These are phyloP conservation scores for Emergomyces africanus DNA, from an alignment of 2,329 filamentous ascomycete species.

Conservation along the genomic window DNA sequence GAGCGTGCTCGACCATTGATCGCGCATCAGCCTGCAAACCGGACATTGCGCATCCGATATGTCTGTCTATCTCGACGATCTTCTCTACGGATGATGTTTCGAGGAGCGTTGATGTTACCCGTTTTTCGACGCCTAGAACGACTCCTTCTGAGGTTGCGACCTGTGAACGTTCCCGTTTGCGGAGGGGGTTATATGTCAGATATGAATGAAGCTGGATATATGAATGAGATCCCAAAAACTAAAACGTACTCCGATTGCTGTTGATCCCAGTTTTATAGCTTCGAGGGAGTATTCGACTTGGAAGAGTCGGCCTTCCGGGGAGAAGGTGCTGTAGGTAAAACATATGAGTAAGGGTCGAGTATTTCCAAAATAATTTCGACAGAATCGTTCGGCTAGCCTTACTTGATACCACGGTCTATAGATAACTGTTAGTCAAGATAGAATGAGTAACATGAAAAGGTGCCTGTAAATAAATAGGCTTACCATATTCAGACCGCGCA, in stretches of 20 bases:
- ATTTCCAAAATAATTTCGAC: conserved; percentile 4
- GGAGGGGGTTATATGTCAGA: conserved; percentile 13
- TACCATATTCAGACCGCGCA: conserved; percentile 99
- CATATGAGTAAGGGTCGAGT: conserved; percentile 14
- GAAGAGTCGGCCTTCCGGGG: conserved; percentile 97
- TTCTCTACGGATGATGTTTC: conserved; percentile 98
- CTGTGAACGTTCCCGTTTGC: conserved; percentile 21
- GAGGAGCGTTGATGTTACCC: conserved; percentile 91
- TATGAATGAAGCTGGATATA: not conserved
- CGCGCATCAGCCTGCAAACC: conserved; percentile 94
- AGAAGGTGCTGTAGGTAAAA: conserved; percentile 67
- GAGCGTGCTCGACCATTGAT: conserved; percentile 96
- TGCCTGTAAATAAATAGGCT: conserved; percentile 30
- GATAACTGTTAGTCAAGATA: conserved; percentile 26
- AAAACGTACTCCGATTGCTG: conserved; percentile 71
- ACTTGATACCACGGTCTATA: conserved; percentile 95
- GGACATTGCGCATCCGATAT: conserved; percentile 98
- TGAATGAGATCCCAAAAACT: not conserved
- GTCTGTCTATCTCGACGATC: conserved; percentile 98
- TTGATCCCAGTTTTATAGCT: conserved; percentile 98
- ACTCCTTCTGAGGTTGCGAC: conserved; percentile 90
- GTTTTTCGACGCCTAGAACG: conserved; percentile 96
- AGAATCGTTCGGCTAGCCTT: conserved; percentile 27
- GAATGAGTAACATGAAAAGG: conserved; percentile 2
- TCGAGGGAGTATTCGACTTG: conserved; percentile 99